Percentiles rank a stretch among this genome's conserved stretches.
phyloP scores from a whole-genome alignment of 768 basidiomycete species.

The Leccinum sublutescens region DNA sequence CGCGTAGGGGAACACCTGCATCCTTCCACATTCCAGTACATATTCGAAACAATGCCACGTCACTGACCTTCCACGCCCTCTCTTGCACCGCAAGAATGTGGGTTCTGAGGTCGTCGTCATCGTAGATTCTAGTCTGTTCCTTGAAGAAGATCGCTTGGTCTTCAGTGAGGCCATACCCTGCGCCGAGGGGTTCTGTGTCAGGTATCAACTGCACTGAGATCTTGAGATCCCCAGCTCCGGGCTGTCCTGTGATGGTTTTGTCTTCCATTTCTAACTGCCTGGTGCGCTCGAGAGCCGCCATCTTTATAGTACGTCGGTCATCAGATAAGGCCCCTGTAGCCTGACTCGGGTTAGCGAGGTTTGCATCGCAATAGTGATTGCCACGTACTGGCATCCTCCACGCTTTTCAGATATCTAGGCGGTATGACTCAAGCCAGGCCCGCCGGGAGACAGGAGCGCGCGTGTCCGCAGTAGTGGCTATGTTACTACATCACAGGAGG shows the following conservation, averaged over 20 bases:
- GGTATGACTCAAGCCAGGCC: too few relatives aligned
- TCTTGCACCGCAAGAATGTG: conserved; percentile 33
- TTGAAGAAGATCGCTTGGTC: conserved; percentile 30
- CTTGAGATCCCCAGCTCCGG: conserved; percentile 13
- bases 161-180: conserved; percentile 6
- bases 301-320: background rate
- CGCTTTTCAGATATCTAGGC: too few relatives aligned
- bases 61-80: conserved; percentile 30
- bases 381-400: background rate
- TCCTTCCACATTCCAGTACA: background rate
- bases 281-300: too few relatives aligned
- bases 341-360: background rate
- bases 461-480: too few relatives aligned
- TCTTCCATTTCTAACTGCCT: background rate
- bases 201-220: background rate
- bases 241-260: background rate
- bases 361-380: background rate
- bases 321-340: background rate
- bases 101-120: conserved; percentile 24
- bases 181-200: background rate
- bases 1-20: conserved; percentile 27
- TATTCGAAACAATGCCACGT: background rate
- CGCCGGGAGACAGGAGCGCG: too few relatives aligned
- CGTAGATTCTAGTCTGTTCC: conserved; percentile 26
- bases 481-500: too few relatives aligned